Evolutionary conservation across 352 stramenopile species (phyloP).

Genomic region (Phytophthora agathidicida): DNA sequence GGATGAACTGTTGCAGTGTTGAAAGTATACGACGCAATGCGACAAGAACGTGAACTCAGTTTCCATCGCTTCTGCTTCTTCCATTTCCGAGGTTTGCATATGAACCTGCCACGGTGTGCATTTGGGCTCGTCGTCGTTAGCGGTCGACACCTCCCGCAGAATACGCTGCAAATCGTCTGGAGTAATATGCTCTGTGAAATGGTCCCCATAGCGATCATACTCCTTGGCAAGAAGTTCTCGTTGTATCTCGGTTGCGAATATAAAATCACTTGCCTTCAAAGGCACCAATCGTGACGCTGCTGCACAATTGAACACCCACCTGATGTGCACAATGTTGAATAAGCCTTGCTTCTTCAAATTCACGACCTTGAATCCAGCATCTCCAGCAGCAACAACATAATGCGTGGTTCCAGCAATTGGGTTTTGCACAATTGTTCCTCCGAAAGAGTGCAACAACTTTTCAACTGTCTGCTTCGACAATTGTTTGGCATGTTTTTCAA

Average conservation of each 20-base stretch:
- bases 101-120: slow-evolving; percentile 54
- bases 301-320: slow-evolving; percentile 67
- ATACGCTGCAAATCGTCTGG: slow-evolving; percentile 57
- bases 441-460: slow-evolving; percentile 73
- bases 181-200: slow-evolving; percentile 67
- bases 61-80: slow-evolving; percentile 78
- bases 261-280: slow-evolving; percentile 64
- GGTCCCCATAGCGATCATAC: slow-evolving; percentile 76
- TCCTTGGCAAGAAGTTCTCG: slow-evolving; percentile 61
- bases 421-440: slow-evolving; percentile 78
- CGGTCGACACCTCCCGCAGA: slow-evolving; percentile 44
- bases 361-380: slow-evolving; percentile 75
- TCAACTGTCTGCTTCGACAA: slow-evolving; percentile 80
- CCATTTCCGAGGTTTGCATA: slow-evolving; percentile 45
- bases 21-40: slow-evolving; percentile 77
- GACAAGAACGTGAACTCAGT: slow-evolving; percentile 69
- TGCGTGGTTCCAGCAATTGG: slow-evolving; percentile 65
- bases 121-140: neutral
- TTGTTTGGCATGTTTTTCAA: slow-evolving; percentile 32
- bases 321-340: slow-evolving; percentile 74
- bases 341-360: slow-evolving; percentile 84
- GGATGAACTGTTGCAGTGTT: slow-evolving; percentile 11
- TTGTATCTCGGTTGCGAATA: slow-evolving; percentile 73
- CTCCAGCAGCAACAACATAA: slow-evolving; percentile 66
- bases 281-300: slow-evolving; percentile 34